Base-by-base conservation (phyloP, 306 rosid genomes). In the Quercus engelmannii region DNA sequence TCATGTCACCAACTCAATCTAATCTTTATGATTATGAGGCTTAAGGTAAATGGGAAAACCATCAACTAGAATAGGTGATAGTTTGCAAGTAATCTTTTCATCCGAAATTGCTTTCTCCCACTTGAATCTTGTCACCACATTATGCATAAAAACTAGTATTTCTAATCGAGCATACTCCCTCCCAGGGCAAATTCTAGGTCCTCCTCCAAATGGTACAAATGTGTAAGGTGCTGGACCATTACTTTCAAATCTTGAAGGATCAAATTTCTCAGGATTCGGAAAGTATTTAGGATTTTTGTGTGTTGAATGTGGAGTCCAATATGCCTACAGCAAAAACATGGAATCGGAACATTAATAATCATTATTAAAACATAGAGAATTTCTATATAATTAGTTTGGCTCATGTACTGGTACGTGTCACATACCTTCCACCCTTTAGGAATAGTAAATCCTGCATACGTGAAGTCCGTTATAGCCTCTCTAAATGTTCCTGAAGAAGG, bases 341-440 rank as follows among this genome's bases (percentile, higher is more conserved):
- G 51, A 43, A 7, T 2, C 51, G 14, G 3, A 3, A 10, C 3
- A 10, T 11, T 2, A 43, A 43, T 11, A 43, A 35, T 43, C 51
- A 10, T 11, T 11, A 43, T 10, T 43, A 9, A 43, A 43, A 43
- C 51, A 43, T 10, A 43, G 51, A 10, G 14, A 43, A 11, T 43
- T 43, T 8, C 13, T 8, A 11, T 43, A 43, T 43, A 10, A 43
- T 10, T 43, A 9, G 2, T 10, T 43, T 43, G 14, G 51, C 51
- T 43, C 1, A 43, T 43, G 4, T 11, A 43, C 13, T 43, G 51
- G 51, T 43, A 43, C 11, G 14, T 43, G 51, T 43, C 69, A 23
- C 55, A 38, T 76, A 86, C 89, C 86, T 86, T 80, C 84, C 86
- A 86, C 0, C 89, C 89, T 56, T 86, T 86, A 71, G 89, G 89